Percentiles rank a stretch among this genome's conserved stretches.
phyloP scores from a whole-genome alignment of 2,329 filamentous ascomycete species.

The Rhynchosporium secalis region DNA sequence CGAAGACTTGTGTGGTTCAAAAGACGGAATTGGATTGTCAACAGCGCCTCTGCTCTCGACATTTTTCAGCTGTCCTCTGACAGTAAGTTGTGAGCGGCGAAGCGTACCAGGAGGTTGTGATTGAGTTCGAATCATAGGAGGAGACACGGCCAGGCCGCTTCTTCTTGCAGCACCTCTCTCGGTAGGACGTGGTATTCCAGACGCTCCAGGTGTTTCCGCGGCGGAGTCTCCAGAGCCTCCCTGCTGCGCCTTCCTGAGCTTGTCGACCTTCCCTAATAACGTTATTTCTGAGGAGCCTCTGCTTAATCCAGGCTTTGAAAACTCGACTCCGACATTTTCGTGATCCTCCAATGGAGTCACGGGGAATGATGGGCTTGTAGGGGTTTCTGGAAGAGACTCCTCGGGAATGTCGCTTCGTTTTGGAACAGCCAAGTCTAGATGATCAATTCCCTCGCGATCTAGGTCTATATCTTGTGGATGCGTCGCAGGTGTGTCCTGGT shows the following conservation, averaged over 20 bases:
- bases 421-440: constrained; percentile 58
- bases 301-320: not conserved
- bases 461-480: constrained; percentile 38
- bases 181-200: constrained; percentile 38
- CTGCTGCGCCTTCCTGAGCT: constrained; percentile 31
- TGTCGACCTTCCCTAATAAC: constrained; percentile 38
- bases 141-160: constrained; percentile 33
- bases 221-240: constrained; percentile 21
- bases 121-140: constrained; percentile 39
- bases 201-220: constrained; percentile 37
- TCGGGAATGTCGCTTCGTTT: constrained; percentile 21
- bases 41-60: constrained; percentile 26
- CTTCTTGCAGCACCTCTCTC: constrained; percentile 34
- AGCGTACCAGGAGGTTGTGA: constrained; percentile 40
- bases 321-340: not conserved
- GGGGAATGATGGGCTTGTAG: constrained; percentile 18
- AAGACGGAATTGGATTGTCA: constrained; percentile 23
- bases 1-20: constrained; percentile 33
- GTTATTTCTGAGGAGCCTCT: constrained; percentile 29
- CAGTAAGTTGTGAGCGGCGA: constrained; percentile 32
- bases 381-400: constrained; percentile 19
- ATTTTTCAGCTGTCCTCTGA: constrained; percentile 30
- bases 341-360: constrained; percentile 20
- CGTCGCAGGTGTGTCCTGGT: constrained; percentile 5
- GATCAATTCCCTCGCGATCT: constrained; percentile 56